Evolutionary conservation across 2,329 filamentous ascomycete species (phyloP), one percentile per base, ranked within the genome.

Genomic region (Arachnopeziza araneosa): DNA sequence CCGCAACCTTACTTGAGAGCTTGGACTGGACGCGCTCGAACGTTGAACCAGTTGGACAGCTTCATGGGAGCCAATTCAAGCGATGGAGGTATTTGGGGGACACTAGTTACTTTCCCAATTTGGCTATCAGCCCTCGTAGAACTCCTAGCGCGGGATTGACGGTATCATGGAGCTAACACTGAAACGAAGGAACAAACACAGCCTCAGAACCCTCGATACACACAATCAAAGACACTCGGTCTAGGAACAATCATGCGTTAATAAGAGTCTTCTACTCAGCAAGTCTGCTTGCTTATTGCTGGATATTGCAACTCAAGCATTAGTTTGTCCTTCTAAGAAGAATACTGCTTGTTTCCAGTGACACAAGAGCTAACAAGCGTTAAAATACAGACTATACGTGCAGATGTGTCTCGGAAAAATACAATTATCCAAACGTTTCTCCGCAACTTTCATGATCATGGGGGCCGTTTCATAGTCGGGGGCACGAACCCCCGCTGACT

Each of bases 401-500:
- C 36, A 44, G 17, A 44, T 44, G 17, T 44, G 17, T 19, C 17
- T 44, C 17, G 36, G 10, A 19, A 14, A 44, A 19, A 44, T 44
- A 44, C 36, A 44, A 44, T 44, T 44, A 44, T 44, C 17, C 17
- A 44, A 44, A 44, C 17, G 36, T 44, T 17, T 14, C 36, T 44
- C 17, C 12, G 10, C 17, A 52, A 22, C 21, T 22, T 4, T 22
- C 9, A 51, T 57, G 21, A 57, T 58, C 52, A 44, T 7, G 53
- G 50, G 24, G 26, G 22, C 50, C 62, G 49, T 30, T 63, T 68
- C 56, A 67, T 69, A 12, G 60, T 68, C 22, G 70, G 69, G 17
- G 69, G 70, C 12, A 64, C 62, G 50, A 72, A 71, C 6, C 62
- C 63, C 48, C 66, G 67, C 50, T 65, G 62, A 59, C 66, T 69